Conservation (phyloP, 306 rosid species). For the Trifolium dubium region DNA sequence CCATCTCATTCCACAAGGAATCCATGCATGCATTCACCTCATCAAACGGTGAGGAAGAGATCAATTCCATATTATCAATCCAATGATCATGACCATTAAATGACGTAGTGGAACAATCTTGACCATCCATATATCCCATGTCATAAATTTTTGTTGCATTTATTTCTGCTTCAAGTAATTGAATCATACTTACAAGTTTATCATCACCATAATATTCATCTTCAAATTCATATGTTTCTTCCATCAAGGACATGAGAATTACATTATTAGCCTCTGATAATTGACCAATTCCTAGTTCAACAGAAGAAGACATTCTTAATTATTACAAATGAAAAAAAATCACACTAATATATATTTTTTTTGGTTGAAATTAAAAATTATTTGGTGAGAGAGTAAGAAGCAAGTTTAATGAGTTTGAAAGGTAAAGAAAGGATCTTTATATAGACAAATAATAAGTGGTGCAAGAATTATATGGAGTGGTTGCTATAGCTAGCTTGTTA, state of each 20-base stretch:
- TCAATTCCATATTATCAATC: conserved; percentile 44
- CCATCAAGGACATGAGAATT: conserved; percentile 52
- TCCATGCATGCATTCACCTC: conserved; percentile 48
- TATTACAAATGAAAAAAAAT: neutral
- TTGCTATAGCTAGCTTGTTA: neutral
- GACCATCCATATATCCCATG: conserved; percentile 38
- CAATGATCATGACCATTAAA: conserved; percentile 35
- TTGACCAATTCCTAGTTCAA: conserved; percentile 35
- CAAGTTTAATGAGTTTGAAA: conserved; percentile 19
- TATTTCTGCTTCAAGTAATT: conserved; percentile 61
- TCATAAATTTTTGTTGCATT: conserved; percentile 25
- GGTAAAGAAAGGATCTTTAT: conserved; percentile 29
- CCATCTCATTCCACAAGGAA: conserved; percentile 40
- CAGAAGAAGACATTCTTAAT: conserved; percentile 38
- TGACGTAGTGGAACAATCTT: conserved; percentile 44
- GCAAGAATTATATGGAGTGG: neutral
- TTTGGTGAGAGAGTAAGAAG: conserved; percentile 24
- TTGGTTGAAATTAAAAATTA: neutral
- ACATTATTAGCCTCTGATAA: conserved; percentile 43
- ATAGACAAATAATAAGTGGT: conserved; percentile 28
- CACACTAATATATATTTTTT: neutral
- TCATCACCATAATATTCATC: conserved; percentile 53
- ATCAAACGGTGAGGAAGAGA: conserved; percentile 38
- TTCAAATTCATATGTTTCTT: conserved; percentile 44
- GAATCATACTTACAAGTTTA: conserved; percentile 56